phyloP scores from a whole-genome alignment of 805 yeast genomes.

The Candida ovalis region DNA sequence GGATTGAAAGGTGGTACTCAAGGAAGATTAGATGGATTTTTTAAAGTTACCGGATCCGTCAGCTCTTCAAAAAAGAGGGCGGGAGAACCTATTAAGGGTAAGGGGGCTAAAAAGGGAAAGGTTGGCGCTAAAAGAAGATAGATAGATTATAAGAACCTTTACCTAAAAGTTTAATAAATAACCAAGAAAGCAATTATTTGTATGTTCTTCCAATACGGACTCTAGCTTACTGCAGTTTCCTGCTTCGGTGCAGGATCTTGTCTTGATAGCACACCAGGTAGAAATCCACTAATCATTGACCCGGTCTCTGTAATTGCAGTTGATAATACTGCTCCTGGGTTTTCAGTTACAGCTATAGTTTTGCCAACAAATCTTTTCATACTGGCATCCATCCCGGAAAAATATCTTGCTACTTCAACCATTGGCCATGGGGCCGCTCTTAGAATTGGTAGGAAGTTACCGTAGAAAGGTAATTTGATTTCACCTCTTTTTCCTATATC shows the following conservation, averaged over 20 bases:
- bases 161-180: background rate
- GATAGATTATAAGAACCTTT: background rate
- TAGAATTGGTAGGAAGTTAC: conserved; percentile 66
- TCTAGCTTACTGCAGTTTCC: background rate
- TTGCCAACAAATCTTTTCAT: conserved; percentile 32
- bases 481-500: conserved; percentile 63
- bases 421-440: conserved; percentile 72
- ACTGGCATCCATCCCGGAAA: conserved; percentile 65
- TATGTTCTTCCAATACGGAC: too few relatives aligned
- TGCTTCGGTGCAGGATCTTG: background rate
- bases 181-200: background rate
- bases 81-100: conserved; percentile 31
- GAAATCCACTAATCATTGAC: conserved; percentile 17
- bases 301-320: conserved; percentile 19
- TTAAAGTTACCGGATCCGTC: conserved; percentile 50
- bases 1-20: conserved; percentile 83
- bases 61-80: conserved; percentile 44
- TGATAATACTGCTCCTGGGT: conserved; percentile 15
- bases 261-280: conserved; percentile 9
- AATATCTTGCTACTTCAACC: conserved; percentile 46
- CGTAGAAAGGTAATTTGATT: conserved; percentile 72
- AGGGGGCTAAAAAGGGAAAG: conserved; percentile 24
- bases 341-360: conserved; percentile 15
- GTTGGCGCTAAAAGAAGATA: conserved; percentile 16
- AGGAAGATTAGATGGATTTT: conserved; percentile 90